Evolutionary conservation across 2,329 filamentous ascomycete genomes (phyloP).

Genomic region (Fonsecaea nubica): DNA sequence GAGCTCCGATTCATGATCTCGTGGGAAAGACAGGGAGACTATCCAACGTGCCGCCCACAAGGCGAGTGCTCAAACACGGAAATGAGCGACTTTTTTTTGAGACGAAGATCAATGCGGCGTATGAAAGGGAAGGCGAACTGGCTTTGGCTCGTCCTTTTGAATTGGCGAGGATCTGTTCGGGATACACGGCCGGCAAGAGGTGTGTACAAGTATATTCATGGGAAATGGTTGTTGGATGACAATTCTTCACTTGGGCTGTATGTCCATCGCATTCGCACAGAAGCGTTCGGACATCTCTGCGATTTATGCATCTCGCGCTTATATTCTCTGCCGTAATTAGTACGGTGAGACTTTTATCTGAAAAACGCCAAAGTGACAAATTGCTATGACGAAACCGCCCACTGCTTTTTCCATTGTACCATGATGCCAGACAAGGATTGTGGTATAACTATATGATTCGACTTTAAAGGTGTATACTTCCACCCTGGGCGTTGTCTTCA

Average conservation of each 20-base stretch:
- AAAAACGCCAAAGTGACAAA: neutral
- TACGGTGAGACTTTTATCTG: neutral
- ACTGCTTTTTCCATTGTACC: neutral
- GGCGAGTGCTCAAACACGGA: neutral
- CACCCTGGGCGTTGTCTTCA: neutral
- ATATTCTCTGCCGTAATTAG: neutral
- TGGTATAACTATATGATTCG: neutral
- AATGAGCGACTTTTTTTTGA: neutral
- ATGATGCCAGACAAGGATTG: neutral
- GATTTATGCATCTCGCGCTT: neutral
- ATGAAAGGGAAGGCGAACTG: neutral
- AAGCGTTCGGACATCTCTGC: neutral
- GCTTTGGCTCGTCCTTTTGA: neutral
- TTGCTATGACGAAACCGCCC: slow-evolving; percentile 15
- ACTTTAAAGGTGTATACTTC: neutral
- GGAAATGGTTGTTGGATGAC: neutral
- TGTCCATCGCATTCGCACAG: neutral
- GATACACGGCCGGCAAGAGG: neutral
- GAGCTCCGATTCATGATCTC: slow-evolving; percentile 13
- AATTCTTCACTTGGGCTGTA: neutral
- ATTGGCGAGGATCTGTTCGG: neutral
- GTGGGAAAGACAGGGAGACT: neutral
- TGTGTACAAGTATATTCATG: neutral
- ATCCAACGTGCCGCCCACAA: neutral
- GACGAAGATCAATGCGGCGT: neutral